These are phyloP conservation scores for Blastocystis sp. DNA, from an alignment of 352 stramenopile genomes.

Conservation along the genomic window DNA sequence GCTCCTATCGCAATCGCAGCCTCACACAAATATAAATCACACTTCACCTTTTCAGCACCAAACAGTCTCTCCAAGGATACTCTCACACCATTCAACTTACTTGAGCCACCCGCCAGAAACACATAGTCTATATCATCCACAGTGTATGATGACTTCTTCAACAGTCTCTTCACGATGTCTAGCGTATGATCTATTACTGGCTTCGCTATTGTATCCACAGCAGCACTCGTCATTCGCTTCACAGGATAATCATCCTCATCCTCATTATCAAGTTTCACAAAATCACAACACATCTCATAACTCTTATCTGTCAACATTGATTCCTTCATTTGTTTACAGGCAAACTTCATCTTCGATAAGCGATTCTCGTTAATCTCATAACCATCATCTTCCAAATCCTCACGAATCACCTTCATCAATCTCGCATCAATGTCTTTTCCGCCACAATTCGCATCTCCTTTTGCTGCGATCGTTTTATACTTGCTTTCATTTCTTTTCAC, in stretches of 20 bases:
- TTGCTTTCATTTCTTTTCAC: too few relatives aligned
- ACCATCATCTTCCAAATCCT: background rate
- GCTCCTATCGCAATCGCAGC: constrained; percentile 19
- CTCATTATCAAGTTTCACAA: background rate
- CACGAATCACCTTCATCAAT: background rate
- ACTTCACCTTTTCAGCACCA: background rate
- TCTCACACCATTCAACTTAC: background rate
- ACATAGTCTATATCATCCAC: constrained; percentile 19
- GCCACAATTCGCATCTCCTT: constrained; percentile 3
- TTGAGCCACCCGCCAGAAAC: constrained; percentile 64
- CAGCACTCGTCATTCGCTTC: background rate
- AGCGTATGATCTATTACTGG: constrained; percentile 4
- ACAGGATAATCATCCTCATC: background rate
- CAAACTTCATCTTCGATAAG: background rate
- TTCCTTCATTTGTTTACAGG: constrained; percentile 44
- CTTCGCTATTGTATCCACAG: background rate
- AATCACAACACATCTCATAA: background rate
- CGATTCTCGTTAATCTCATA: background rate
- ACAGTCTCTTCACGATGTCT: background rate
- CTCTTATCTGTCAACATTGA: background rate
- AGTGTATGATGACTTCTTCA: too few relatives aligned
- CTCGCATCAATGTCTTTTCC: constrained; percentile 51
- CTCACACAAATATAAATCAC: background rate
- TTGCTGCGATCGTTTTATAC: too few relatives aligned
- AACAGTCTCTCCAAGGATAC: background rate